Evolutionary conservation across 139 green algal genomes (phyloP).

Genomic region (Nannochloris sp.): DNA sequence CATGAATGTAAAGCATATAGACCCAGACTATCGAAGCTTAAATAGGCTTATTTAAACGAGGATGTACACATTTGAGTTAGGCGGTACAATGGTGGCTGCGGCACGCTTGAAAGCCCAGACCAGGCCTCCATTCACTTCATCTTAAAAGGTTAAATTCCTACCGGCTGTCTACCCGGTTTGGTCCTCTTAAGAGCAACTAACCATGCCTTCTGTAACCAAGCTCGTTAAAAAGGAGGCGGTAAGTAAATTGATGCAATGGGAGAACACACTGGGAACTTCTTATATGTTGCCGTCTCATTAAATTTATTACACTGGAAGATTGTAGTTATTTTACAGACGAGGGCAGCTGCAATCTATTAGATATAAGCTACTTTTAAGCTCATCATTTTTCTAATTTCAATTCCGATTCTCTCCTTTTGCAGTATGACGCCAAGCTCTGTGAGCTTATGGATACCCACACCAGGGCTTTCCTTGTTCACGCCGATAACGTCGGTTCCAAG

Average conservation of each 20-base stretch:
- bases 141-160: conserved; percentile 67
- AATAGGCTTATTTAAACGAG: too few species aligned
- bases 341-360: background rate
- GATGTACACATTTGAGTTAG: too few species aligned
- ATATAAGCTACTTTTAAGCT: too few species aligned
- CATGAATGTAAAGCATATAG: too few species aligned
- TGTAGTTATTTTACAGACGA: background rate
- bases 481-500: conserved; percentile 98
- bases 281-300: background rate
- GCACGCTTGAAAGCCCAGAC: too few species aligned
- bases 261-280: background rate
- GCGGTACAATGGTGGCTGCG: background rate
- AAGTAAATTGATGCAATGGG: conserved; percentile 9
- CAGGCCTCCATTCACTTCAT: conserved; percentile 3
- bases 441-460: conserved; percentile 74
- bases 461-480: conserved; percentile 87
- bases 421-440: conserved; percentile 82
- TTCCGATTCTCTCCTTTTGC: conserved; percentile 13
- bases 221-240: conserved; percentile 70
- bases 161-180: conserved; percentile 65
- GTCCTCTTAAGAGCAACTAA: conserved; percentile 44
- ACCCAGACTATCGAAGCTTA: too few species aligned
- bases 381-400: background rate
- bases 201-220: conserved; percentile 58
- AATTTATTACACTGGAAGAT: background rate